Base-by-base conservation (phyloP, 192 early-diverging fungal species). In the Chytriomyces sp. region DNA sequence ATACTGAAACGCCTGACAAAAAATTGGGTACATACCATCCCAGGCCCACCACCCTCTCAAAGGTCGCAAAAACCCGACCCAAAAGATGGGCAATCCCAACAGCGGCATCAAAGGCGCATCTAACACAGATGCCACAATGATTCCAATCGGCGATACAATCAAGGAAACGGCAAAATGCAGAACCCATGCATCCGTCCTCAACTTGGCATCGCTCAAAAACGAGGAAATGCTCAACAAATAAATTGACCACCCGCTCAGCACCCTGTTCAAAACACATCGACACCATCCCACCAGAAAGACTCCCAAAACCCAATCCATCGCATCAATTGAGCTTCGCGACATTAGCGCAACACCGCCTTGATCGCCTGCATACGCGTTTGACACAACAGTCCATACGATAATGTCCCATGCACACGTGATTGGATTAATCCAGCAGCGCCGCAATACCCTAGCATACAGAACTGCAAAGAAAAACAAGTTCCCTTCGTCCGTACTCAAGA, bases 51-150 rank as follows among this genome's bases (percentile, higher is more conserved):
- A 83, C 46, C 79, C 63, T 23, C 73, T 20, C 50, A 75, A 50
- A 3, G 85, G 78, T 45, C 85, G 63, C 9, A 78, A 77, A 76
- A 84, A 86, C n/a, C 77, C 80, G 6, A 79, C 50, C 77, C 81
- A 79, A 59, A 82, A 82, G 18, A 86, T 74, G 5, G 85, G 85
- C 1, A 84, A 47, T 50, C 82, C 83, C 5, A 80, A 59, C 20
- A 84, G 35, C 7, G 82, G 75, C 73, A 86, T 69, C 49, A 82
- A 50, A 5, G 85, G 85, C 5, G 77, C 77, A 72, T 81, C 73
- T 3, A 86, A 45, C 2, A 47, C 9, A 7, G 73, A 75, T 9
- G 73, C 65, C 6, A 75, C 44, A 2, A 66, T 24, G 9, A 75
- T 35, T 24, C 73, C 73, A 65, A 64, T 13, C 1, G 73, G 73